Evolutionary conservation across 768 basidiomycete genomes (phyloP).

Genomic region (Dictyophora rubrovolvata): DNA sequence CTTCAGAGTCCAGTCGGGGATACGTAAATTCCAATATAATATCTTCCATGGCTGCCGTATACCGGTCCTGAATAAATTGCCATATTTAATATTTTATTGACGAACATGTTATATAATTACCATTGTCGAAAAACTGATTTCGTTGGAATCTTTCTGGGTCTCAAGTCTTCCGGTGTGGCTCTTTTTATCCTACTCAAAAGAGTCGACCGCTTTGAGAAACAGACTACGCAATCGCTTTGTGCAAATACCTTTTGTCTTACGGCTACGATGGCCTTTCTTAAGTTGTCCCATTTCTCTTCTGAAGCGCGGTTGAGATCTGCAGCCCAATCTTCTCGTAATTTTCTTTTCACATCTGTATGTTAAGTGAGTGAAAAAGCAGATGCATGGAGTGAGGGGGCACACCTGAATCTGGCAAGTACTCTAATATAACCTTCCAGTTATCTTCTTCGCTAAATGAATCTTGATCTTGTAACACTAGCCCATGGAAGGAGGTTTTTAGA

Average conservation of each 20-base stretch:
- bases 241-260: neutral
- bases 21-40: slow-evolving; percentile 91
- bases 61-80: slow-evolving; percentile 18
- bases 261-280: slow-evolving; percentile 22
- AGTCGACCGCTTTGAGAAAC: neutral
- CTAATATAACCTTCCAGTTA: slow-evolving; percentile 66
- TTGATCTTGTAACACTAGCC: slow-evolving; percentile 72
- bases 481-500: slow-evolving; percentile 48
- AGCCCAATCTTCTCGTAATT: slow-evolving; percentile 52
- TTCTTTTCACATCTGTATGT: slow-evolving; percentile 27
- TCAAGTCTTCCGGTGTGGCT: neutral
- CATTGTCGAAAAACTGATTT: neutral
- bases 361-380: slow-evolving; percentile 3
- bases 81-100: neutral
- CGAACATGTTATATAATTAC: neutral
- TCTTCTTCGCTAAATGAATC: slow-evolving; percentile 64
- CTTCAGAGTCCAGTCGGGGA: slow-evolving; percentile 92
- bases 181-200: neutral
- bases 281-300: slow-evolving; percentile 62
- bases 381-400: neutral
- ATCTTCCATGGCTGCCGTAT: slow-evolving; percentile 62
- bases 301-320: slow-evolving; percentile 44
- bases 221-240: neutral
- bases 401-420: slow-evolving; percentile 58
- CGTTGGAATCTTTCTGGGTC: too few species aligned